Conservation (phyloP, 1,139 yeast genomes). For the Hyphopichia buzzinii region DNA sequence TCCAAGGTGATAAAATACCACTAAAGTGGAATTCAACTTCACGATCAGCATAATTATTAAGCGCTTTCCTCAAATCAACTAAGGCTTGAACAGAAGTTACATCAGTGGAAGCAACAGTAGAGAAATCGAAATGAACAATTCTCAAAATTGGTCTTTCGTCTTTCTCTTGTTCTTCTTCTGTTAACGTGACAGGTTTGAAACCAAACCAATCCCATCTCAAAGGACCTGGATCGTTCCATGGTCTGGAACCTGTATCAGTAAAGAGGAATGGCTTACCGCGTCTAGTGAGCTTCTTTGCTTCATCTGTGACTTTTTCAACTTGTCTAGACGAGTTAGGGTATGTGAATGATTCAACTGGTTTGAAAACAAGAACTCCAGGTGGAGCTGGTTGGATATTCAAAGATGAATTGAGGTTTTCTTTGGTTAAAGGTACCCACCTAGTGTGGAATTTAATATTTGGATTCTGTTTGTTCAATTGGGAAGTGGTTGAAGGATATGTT, state of each 20-base stretch:
- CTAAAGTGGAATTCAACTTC: constrained; percentile 89
- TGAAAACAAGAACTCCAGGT: constrained; percentile 83
- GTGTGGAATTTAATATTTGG: constrained; percentile 52
- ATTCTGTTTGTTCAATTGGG: constrained; percentile 21
- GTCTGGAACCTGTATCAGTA: constrained; percentile 62
- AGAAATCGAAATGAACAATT: constrained; percentile 76
- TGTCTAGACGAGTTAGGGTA: constrained; percentile 81
- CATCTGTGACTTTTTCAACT: constrained; percentile 66
- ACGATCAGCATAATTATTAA: constrained; percentile 73
- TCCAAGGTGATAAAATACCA: constrained; percentile 85
- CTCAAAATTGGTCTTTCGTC: constrained; percentile 67
- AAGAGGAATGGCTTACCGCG: constrained; percentile 52
- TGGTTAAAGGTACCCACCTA: constrained; percentile 77
- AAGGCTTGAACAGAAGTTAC: constrained; percentile 77
- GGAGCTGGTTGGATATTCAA: constrained; percentile 74
- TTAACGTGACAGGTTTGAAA: constrained; percentile 14
- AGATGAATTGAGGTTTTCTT: constrained; percentile 54
- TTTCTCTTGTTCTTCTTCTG: constrained; percentile 10
- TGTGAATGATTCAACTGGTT: constrained; percentile 77
- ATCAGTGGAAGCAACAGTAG: constrained; percentile 72
- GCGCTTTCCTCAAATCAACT: constrained; percentile 70
- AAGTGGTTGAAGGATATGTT: constrained; percentile 18
- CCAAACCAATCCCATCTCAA: constrained; percentile 40
- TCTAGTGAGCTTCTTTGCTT: constrained; percentile 59
- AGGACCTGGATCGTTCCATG: constrained; percentile 93